Percentiles rank a stretch among this genome's conserved stretches.
Evolutionary conservation across 1,139 yeast genomes (phyloP).

Genomic region (Nakaseomyces kungkrabaensis): DNA sequence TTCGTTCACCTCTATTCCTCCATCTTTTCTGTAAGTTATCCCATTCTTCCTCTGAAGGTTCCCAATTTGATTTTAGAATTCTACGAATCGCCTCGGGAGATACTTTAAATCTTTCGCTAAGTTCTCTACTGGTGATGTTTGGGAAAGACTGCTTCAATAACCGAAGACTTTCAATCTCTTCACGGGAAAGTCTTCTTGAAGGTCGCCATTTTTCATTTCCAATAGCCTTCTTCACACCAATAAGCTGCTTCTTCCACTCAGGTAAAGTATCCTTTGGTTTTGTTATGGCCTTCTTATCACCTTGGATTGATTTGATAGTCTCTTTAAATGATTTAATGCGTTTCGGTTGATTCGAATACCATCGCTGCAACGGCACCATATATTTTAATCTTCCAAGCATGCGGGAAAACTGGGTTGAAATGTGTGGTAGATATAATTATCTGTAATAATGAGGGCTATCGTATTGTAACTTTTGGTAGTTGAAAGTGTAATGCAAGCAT

Average conservation of each 20-base stretch:
- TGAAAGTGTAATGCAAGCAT: not conserved
- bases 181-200: slow-evolving; percentile 53
- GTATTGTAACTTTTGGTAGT: no score
- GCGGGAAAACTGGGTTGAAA: not conserved
- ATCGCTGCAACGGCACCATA: not conserved
- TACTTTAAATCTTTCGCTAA: slow-evolving; percentile 56
- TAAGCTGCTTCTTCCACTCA: slow-evolving; percentile 61
- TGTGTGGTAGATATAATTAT: not conserved
- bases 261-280: not conserved
- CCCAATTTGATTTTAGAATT: slow-evolving; percentile 69
- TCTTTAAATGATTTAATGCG: not conserved
- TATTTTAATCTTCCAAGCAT: not conserved
- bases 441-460: no score
- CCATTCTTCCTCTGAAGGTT: slow-evolving; percentile 47
- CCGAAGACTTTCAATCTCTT: slow-evolving; percentile 59
- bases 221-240: slow-evolving; percentile 50
- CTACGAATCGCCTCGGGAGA: slow-evolving; percentile 81
- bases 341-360: not conserved
- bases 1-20: slow-evolving; percentile 35
- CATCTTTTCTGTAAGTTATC: slow-evolving; percentile 40
- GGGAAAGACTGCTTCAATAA: slow-evolving; percentile 50
- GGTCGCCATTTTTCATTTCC: slow-evolving; percentile 60
- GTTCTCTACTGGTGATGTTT: slow-evolving; percentile 44
- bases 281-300: not conserved
- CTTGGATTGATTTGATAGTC: not conserved